A percentile compares a stretch with the other conserved stretches of the same genome.
Evolutionary conservation across 2,329 filamentous ascomycete genomes (phyloP).

Genomic region (Lachnellula suecica): DNA sequence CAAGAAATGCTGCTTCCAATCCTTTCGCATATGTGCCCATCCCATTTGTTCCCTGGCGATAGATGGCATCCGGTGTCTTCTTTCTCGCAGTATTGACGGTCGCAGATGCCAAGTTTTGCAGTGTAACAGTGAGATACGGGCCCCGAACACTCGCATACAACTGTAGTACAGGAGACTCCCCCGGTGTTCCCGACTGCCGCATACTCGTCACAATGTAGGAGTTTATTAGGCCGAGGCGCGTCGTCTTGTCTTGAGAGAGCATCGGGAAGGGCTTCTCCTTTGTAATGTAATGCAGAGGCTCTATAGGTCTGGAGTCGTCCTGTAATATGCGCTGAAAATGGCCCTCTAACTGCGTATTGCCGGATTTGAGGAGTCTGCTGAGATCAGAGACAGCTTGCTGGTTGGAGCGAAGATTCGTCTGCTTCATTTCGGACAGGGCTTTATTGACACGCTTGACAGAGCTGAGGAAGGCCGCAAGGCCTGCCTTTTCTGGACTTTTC

Average conservation of each 20-base stretch:
- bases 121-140: constrained; percentile 77
- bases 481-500: constrained; percentile 71
- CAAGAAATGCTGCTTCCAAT: constrained; percentile 81
- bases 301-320: constrained; percentile 77
- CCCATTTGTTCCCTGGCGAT: constrained; percentile 84
- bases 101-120: constrained; percentile 85
- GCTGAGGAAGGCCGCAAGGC: constrained; percentile 79
- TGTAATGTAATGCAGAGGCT: constrained; percentile 89
- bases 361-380: constrained; percentile 72
- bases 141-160: constrained; percentile 86
- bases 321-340: constrained; percentile 77
- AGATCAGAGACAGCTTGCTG: constrained; percentile 85
- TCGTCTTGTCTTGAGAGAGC: constrained; percentile 72
- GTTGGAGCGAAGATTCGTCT: constrained; percentile 89
- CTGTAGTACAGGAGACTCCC: constrained; percentile 71
- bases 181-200: constrained; percentile 43
- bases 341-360: constrained; percentile 79
- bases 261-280: constrained; percentile 85
- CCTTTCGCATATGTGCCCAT: constrained; percentile 86
- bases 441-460: constrained; percentile 87
- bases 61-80: constrained; percentile 76
- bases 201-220: constrained; percentile 68
- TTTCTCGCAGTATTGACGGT: constrained; percentile 82
- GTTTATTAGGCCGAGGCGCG: constrained; percentile 77
- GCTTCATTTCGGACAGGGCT: constrained; percentile 79